phyloP scores from a whole-genome alignment of 1,284 basidiomycete species.

The Trichosporon asahii region DNA sequence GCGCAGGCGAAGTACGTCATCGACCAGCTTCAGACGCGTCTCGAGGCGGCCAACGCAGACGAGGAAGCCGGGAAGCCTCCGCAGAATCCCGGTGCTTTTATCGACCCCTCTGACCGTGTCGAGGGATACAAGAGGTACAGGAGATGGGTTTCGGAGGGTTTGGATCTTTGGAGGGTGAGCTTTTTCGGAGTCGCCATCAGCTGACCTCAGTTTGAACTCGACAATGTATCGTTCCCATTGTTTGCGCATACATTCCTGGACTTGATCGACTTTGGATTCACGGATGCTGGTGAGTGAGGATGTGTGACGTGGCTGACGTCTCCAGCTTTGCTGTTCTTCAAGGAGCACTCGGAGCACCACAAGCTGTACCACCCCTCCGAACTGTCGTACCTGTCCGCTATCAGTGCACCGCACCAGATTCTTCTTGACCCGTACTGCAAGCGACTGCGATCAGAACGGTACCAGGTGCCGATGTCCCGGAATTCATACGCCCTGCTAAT shows the following conservation, averaged over 20 bases:
- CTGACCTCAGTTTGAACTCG: conserved; percentile 74
- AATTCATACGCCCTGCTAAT: conserved; percentile 88
- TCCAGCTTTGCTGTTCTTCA: conserved; percentile 72
- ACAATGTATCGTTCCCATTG: conserved; percentile 85
- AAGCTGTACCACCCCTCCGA: conserved; percentile 67
- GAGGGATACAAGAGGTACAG: conserved; percentile 71
- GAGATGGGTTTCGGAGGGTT: conserved; percentile 57
- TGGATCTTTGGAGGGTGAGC: conserved; percentile 88
- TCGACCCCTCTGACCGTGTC: conserved; percentile 78
- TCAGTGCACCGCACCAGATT: conserved; percentile 80
- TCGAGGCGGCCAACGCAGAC: conserved; percentile 65
- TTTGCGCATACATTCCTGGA: conserved; percentile 98
- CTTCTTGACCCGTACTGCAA: conserved; percentile 77
- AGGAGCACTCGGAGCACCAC: conserved; percentile 67
- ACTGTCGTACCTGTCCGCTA: conserved; percentile 74
- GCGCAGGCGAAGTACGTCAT: conserved; percentile 51
- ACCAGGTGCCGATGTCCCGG: conserved; percentile 82
- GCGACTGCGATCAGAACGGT: conserved; percentile 85
- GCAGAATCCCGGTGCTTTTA: conserved; percentile 43
- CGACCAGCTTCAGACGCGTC: conserved; percentile 51
- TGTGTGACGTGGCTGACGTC: conserved; percentile 59
- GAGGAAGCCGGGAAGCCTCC: conserved; percentile 68
- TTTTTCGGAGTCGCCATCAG: conserved; percentile 58
- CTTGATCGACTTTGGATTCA: conserved; percentile 83
- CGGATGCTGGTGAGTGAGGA: conserved; percentile 70